Percentiles rank a stretch among this genome's conserved stretches.
These are phyloP conservation scores for Populus hybrid DNA, from an alignment of 441 rosid genomes.

Conservation along the genomic window DNA sequence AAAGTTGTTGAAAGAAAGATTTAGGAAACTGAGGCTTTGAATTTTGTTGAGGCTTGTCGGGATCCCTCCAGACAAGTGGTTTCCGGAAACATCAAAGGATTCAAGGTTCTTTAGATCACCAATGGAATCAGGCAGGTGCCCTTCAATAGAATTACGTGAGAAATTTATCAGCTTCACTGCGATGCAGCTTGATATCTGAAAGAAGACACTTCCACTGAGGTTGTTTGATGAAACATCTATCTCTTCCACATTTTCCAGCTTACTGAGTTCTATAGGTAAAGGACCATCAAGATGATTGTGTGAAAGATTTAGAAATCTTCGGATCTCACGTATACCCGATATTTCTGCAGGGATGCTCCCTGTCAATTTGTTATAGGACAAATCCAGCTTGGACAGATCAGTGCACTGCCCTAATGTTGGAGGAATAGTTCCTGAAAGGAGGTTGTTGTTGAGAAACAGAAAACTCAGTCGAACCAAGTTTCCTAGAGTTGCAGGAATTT, in stretches of 20 bases:
- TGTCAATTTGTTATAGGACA: constrained; percentile 24
- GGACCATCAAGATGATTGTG: constrained; percentile 20
- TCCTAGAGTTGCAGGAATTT: constrained; percentile 25
- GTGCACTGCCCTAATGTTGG: constrained; percentile 33
- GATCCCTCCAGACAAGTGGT: constrained; percentile 21
- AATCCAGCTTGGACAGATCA: constrained; percentile 17
- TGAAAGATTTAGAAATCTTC: constrained; percentile 25
- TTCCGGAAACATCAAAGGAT: constrained; percentile 22
- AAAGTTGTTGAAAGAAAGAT: constrained; percentile 28
- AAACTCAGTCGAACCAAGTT: constrained; percentile 19
- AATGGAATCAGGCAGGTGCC: constrained; percentile 20
- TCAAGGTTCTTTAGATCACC: constrained; percentile 24
- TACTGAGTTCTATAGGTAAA: constrained; percentile 21
- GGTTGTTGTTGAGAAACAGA: constrained; percentile 50
- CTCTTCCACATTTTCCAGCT: constrained; percentile 15
- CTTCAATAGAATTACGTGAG: constrained; percentile 23
- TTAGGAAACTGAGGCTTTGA: constrained; percentile 3
- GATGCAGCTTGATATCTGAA: constrained; percentile 22
- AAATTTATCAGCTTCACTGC: constrained; percentile 21
- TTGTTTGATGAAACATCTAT: constrained; percentile 27
- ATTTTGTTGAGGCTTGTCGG: constrained; percentile 18
- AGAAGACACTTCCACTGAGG: constrained; percentile 22
- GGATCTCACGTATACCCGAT: constrained; percentile 7
- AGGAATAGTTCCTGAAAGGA: constrained; percentile 49
- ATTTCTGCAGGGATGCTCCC: constrained; percentile 15